These are phyloP conservation scores for Curvularia verruculosa DNA, from an alignment of 2,329 filamentous ascomycete species.

Conservation along the genomic window DNA sequence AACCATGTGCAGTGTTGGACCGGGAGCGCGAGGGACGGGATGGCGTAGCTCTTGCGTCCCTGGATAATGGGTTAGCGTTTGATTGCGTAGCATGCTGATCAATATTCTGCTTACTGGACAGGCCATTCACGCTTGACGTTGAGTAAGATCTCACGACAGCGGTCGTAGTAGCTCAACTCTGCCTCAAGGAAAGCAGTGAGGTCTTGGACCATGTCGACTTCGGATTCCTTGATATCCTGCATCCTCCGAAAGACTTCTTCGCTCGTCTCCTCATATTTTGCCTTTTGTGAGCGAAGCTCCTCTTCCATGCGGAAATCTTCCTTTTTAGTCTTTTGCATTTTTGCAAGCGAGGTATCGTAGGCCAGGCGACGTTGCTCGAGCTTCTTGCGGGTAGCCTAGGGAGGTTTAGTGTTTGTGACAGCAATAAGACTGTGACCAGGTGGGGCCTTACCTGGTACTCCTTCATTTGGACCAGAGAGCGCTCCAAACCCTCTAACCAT, in stretches of 20 bases:
- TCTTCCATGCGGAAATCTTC: conserved; percentile 95
- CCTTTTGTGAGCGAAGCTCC: conserved; percentile 86
- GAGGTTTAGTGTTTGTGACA: conserved; percentile 19
- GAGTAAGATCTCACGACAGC: conserved; percentile 81
- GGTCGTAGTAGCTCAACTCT: conserved; percentile 89
- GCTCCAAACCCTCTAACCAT: conserved; percentile 91
- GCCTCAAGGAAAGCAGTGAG: conserved; percentile 83
- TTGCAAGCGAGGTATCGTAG: conserved; percentile 86
- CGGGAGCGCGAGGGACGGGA: conserved; percentile 60
- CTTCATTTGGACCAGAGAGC: conserved; percentile 92
- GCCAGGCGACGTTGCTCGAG: conserved; percentile 86
- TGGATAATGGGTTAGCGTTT: conserved; percentile 28
- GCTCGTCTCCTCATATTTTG: conserved; percentile 93
- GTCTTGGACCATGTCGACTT: conserved; percentile 81
- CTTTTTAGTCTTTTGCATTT: conserved; percentile 91
- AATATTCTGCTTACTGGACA: conserved; percentile 56
- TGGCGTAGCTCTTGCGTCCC: conserved; percentile 32
- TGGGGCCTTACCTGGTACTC: conserved; percentile 79
- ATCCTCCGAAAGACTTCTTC: conserved; percentile 92
- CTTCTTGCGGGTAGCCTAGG: conserved; percentile 82
- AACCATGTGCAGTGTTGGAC: conserved; percentile 69
- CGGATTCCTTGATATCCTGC: conserved; percentile 94
- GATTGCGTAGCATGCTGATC: conserved; percentile 4
- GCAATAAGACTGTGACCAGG: neutral
- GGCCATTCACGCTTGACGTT: conserved; percentile 74